These are phyloP conservation scores for Fusarium gaditjirri DNA, from an alignment of 2,329 filamentous ascomycete species.

Conservation along the genomic window DNA sequence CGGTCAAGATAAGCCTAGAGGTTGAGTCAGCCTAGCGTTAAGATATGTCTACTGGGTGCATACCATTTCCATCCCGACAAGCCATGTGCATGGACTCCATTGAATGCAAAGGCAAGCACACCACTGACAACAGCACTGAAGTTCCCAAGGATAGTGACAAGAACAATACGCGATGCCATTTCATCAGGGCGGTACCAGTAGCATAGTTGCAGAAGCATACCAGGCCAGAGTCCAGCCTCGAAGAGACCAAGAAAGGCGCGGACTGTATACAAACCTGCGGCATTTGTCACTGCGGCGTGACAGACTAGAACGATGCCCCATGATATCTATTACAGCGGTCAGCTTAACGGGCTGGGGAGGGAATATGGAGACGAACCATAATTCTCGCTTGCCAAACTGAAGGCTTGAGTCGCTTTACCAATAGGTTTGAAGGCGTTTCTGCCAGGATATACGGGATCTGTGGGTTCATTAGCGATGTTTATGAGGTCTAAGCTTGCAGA, in stretches of 20 bases:
- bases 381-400: background rate
- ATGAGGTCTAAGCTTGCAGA: too few species aligned
- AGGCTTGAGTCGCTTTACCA: background rate
- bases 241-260: background rate
- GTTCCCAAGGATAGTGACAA: background rate
- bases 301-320: background rate
- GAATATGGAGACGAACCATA: rapidly evolving
- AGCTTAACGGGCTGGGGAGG: background rate
- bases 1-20: background rate
- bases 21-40: background rate
- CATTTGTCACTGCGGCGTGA: rapidly evolving
- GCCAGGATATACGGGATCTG: background rate
- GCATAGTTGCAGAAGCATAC: background rate
- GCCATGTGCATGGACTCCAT: background rate
- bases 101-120: background rate
- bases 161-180: background rate
- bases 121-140: background rate
- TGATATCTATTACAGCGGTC: background rate
- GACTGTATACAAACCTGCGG: background rate
- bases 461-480: rapidly evolving
- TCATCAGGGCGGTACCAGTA: background rate
- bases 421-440: rapidly evolving
- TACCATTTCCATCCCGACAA: background rate
- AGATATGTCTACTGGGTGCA: rapidly evolving
- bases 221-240: background rate